These are phyloP conservation scores for Lactarius psammicola DNA, from an alignment of 768 basidiomycete genomes.

Conservation along the genomic window DNA sequence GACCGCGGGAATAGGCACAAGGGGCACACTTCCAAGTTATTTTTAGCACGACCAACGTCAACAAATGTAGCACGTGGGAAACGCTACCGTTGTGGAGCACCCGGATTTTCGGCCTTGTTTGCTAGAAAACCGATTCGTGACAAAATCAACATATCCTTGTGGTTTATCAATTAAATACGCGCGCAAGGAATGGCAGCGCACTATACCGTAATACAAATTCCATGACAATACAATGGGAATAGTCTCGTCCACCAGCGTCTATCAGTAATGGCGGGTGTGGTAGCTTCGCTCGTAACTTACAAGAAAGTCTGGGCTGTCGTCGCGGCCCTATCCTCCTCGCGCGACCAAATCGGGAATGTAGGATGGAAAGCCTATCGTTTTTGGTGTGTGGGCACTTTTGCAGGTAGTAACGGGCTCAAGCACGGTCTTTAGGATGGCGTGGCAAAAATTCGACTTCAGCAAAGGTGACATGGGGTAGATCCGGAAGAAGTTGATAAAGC, in stretches of 20 bases:
- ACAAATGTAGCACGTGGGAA: not conserved
- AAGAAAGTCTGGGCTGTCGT: not conserved
- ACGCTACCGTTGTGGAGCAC: not conserved
- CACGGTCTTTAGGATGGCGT: not conserved
- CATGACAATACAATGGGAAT: not conserved
- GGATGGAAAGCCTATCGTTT: not conserved
- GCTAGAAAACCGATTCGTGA: not conserved
- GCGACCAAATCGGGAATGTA: not conserved
- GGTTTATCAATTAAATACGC: not conserved
- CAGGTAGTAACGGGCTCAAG: not conserved
- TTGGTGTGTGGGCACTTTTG: too few relatives aligned
- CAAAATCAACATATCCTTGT: not conserved
- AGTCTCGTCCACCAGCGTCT: not conserved
- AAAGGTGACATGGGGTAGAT: too few relatives aligned
- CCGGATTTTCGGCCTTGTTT: not conserved
- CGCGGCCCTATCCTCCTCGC: not conserved
- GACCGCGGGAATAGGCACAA: too few relatives aligned
- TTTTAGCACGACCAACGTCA: not conserved
- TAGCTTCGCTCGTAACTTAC: too few relatives aligned
- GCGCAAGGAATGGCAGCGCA: not conserved
- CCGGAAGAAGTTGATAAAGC: too few relatives aligned
- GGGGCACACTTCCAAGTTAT: not conserved
- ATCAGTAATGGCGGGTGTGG: not conserved
- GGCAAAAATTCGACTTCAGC: not conserved
- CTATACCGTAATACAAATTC: not conserved